Base-by-base conservation (phyloP, 495 filamentous ascomycete genomes). In the Pseudotulostoma volvatum region DNA sequence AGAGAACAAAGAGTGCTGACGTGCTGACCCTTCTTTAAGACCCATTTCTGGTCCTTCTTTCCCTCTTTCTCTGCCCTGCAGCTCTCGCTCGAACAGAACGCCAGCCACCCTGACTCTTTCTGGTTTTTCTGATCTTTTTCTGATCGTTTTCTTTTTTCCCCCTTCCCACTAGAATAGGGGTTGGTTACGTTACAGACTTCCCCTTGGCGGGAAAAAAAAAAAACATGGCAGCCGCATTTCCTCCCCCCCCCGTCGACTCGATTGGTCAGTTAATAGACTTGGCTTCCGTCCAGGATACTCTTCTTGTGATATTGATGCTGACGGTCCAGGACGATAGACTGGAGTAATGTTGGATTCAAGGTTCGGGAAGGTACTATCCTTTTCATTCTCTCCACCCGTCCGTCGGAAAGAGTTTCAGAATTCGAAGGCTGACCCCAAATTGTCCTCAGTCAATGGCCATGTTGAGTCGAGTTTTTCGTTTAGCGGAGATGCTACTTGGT, bases 311-410 rank as follows among this genome's bases (percentile, higher is more conserved):
- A 30, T 7, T 35, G n/a, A n/a, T n/a, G n/a, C n/a, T n/a, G n/a
- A n/a, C n/a, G n/a, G n/a, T n/a, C n/a, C n/a, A n/a, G n/a, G n/a
- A n/a, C n/a, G n/a, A n/a, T 57, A 67, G 85, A 94, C 70, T 95
- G 88, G 88, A 67, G 64, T 47, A 75, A 93, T 53, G 70, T 96
- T 33, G 88, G 88, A 40, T 96, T 96, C 65, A 73, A 72, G 52
- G 77, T 93, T 39, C 82, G 85, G 34, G 85, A 94, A 70, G 82
- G 84, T 81, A 64, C 37, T 61, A 50, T 37, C n/a, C n/a, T n/a
- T n/a, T n/a, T n/a, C n/a, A n/a, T n/a, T n/a, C n/a, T n/a, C 7
- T 31, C 14, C 9, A 9, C 16, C 16, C 9, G 9, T 8, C 15
- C 31, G 17, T 9, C 33, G n/a, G 21, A 8, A 34, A 38, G 9